Base-by-base conservation (phyloP, 2,329 filamentous ascomycete genomes). In the Cladophialophora carrionii region DNA sequence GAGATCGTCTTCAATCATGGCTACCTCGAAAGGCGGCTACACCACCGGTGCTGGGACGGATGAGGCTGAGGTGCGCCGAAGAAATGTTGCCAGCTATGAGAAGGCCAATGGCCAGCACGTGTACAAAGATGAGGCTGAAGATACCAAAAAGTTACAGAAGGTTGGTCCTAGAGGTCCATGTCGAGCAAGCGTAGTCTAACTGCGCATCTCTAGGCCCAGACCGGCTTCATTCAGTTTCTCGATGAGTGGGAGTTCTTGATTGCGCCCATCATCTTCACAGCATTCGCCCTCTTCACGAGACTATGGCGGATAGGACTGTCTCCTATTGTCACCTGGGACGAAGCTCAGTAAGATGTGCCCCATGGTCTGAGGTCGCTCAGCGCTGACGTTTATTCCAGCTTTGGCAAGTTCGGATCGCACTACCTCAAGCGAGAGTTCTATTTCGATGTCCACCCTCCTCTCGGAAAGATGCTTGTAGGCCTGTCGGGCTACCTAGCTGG, bases 401-500 rank as follows among this genome's bases (percentile, higher is more conserved):
- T 81, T 70, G 79, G 79, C 60, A 99, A 99, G 82, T 99, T 99
- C 79, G 95, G 95, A 70, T 98, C 94, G 73, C 94, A 99, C 81
- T 99, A 99, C 79, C 88, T 99, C 76, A 97, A 99, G 79, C 91
- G 94, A 78, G 95, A 99, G 80, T 97, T 98, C 84, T 99, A 99
- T 85, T 99, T 99, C 81, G 91, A 96, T 84, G 90, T 96, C 64
- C 91, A 96, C 79, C 95, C 95, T 70, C 95, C 95, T 61, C 87
- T 99, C 67, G 95, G 95, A 76, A 99, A 99, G 84, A 98, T 99
- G 87, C 88, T 99, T 63, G 94, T 99, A 72, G 95, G 95, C 68
- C 85, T 99, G 58, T 98, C 95, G 6, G 95, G 95, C 76, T 96
- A 96, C 76, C 85, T 99, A 67, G 96, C 94, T 71, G 94, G 94